Base-by-base conservation (phyloP, 805 yeast genomes). In the Saccharomycopsis sp. region DNA sequence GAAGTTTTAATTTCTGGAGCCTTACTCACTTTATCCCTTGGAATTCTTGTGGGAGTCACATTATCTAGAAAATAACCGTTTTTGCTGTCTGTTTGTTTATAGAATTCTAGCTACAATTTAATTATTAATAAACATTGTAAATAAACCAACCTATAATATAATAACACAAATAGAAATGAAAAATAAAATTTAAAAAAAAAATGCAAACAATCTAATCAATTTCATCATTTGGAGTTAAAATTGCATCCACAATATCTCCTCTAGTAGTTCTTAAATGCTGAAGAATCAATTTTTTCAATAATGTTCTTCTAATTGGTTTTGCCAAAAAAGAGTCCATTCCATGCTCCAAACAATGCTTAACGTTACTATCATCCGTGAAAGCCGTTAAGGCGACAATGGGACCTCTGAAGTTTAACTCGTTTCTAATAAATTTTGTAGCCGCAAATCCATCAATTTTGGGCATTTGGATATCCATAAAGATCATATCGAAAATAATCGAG, bases 381-480 rank as follows among this genome's bases (percentile, higher is more conserved):
- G 96, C 97, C 0, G 97, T 88, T 40, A 89, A 69, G 0, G 96
- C 97, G 29, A 89, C 92, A 43, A 92, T 87, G 0, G 96, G 96
- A 5, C 72, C 70, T 1, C 56, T 55, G 53, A 72, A 83, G 4
- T 69, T 62, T 45, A 82, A 57, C 33, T 80, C 77, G 14, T 65
- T 60, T 34, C 96, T 66, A 27, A 89, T 80, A 52, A 71, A 66
- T 46, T 66, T 74, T 0, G 97, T 87, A 0, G 96, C 95, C 20
- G 76, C 66, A 23, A 88, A 62, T 2, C 98, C 98, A 56, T 89
- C 96, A 49, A 87, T 68, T 52, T 75, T 79, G 3, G 97, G 97
- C 97, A 88, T 89, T 60, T 89, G 96, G 38, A 89, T 94, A 59
- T 89, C 98, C 98, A 89, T 89, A 55, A 89, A 84, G 2, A 92